Evolutionary conservation across 768 basidiomycete genomes (phyloP), one percentile per base, ranked within the genome.

Genomic region (Asterophora parasitica): DNA sequence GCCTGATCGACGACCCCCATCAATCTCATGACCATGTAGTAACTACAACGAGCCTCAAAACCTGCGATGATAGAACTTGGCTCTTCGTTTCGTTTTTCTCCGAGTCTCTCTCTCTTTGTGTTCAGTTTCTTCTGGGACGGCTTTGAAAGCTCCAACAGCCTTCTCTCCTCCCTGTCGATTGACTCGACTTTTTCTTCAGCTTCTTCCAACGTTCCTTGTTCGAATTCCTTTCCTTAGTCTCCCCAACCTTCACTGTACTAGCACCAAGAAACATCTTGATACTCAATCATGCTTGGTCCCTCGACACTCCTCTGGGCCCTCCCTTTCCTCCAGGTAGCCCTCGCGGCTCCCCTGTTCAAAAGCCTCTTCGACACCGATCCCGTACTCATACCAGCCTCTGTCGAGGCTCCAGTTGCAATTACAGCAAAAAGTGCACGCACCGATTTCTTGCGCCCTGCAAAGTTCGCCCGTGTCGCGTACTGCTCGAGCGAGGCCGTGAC

Each of bases 401-500:
- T 46, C 13, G 35, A 31, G 1, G 15, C 46, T 7, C 42, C 50
- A 2, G 40, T 32, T 7, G 13, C 45, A 7, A 30, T 55, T 4
- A 40, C 53, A 4, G 15, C 36, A 10, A 44, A 48, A 32, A 23
- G 46, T 0, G 35, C 35, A 7, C 27, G 13, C 16, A 2, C 46
- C 20, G 11, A 51, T 4, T 55, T 55, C 50, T 31, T 62, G 15
- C 63, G 66, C 4, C 65, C 70, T 7, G 69, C 69, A 7, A 54
- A 59, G 23, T 73, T 73, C 54, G 48, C 54, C 8, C 69, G 66
- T 3, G 61, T 66, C 19, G 68, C 63, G 31, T 74, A 73, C 52
- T 74, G 70, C 55, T 57, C 61, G 15, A 60, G 58, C 11, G 57
- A 45, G 1, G 50, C 61, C 3, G 64, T 73, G n/a, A 55, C 57